Conservation (phyloP, 495 filamentous ascomycete species). For the Aspergillus heteromorphus region DNA sequence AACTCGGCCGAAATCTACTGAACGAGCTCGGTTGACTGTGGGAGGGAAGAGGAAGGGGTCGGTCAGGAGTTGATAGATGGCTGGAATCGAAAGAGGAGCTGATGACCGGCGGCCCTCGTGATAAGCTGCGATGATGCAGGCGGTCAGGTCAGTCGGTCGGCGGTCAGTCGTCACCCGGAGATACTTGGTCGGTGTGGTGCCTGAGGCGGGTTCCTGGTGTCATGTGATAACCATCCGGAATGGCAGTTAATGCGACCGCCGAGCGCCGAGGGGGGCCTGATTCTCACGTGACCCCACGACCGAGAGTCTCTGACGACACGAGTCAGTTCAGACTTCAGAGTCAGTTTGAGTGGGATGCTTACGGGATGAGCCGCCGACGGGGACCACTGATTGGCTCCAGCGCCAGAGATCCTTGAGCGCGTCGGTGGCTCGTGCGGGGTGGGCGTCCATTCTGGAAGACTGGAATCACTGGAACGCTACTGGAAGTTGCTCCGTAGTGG, state of each 20-base stretch:
- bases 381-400: slow-evolving; percentile 6
- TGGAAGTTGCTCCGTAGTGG: neutral
- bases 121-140: slow-evolving; percentile 23
- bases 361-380: slow-evolving; percentile 10
- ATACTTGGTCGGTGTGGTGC: no score
- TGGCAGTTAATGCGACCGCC: no score
- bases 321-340: slow-evolving; percentile 15
- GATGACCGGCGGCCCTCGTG: slow-evolving; percentile 19
- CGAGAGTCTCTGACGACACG: slow-evolving; percentile 19
- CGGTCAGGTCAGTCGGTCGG: slow-evolving; percentile 7
- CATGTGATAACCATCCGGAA: slow-evolving; percentile 3
- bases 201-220: neutral
- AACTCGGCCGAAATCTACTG: neutral
- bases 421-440: slow-evolving; percentile 13
- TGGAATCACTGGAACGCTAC: no score
- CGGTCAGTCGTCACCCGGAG: slow-evolving; percentile 1
- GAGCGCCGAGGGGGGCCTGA: no score
- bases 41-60: neutral
- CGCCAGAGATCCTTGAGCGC: neutral
- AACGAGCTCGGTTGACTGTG: neutral
- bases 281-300: neutral
- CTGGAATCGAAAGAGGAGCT: neutral
- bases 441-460: slow-evolving; percentile 4
- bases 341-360: slow-evolving; percentile 10
- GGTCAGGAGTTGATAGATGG: neutral